These are phyloP conservation scores for Calonectria montana DNA, from an alignment of 2,329 filamentous ascomycete species.

Conservation along the genomic window DNA sequence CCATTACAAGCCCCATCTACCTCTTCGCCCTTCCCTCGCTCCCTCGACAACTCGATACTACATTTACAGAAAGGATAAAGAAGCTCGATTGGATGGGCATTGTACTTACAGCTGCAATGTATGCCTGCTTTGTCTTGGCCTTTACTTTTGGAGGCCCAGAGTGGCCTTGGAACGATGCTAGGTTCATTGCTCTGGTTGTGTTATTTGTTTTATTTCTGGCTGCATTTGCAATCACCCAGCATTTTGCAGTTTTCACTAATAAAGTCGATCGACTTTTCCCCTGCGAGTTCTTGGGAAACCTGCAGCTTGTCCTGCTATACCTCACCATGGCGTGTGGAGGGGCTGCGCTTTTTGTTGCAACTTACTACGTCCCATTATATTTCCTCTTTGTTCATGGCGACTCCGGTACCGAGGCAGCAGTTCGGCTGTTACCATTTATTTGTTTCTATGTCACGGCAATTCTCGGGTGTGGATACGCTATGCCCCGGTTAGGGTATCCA, in stretches of 20 bases:
- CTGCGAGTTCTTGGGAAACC: constrained; percentile 31
- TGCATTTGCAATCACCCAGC: constrained; percentile 49
- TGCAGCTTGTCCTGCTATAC: constrained; percentile 39
- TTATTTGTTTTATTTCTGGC: constrained; percentile 51
- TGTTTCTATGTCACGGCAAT: constrained; percentile 29
- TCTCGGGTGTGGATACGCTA: constrained; percentile 23
- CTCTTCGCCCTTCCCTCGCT: constrained; percentile 44
- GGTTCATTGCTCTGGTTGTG: constrained; percentile 58
- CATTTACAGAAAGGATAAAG: constrained; percentile 42
- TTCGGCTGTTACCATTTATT: constrained; percentile 34
- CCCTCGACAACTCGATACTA: constrained; percentile 34
- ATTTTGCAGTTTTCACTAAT: constrained; percentile 53
- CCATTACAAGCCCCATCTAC: constrained; percentile 42
- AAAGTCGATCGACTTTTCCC: constrained; percentile 48
- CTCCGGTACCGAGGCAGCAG: constrained; percentile 28
- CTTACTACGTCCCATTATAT: constrained; percentile 32
- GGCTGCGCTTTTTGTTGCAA: constrained; percentile 23
- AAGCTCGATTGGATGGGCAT: constrained; percentile 60
- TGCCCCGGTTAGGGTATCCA: constrained; percentile 27
- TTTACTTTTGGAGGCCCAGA: constrained; percentile 60
- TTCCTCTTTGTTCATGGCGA: constrained; percentile 37
- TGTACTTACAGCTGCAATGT: constrained; percentile 53
- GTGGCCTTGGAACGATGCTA: constrained; percentile 58
- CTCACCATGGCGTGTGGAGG: constrained; percentile 27
- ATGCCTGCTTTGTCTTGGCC: constrained; percentile 56